These are phyloP conservation scores for Populus ilicifolia DNA, from an alignment of 345 rosid species.

Conservation along the genomic window DNA sequence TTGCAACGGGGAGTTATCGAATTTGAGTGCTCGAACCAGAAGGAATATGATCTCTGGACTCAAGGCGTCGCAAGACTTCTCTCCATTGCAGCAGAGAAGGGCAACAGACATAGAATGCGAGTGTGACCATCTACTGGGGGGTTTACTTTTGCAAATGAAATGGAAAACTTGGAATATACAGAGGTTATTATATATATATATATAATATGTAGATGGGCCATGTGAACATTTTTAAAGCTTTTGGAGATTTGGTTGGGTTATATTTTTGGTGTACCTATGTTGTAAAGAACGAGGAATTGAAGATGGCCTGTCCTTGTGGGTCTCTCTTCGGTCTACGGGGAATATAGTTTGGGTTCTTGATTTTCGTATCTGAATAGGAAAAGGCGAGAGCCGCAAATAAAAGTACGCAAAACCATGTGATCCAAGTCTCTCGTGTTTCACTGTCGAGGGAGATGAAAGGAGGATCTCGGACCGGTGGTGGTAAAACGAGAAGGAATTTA, in stretches of 20 bases:
- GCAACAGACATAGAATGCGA: slow-evolving; percentile 51
- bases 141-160: background rate
- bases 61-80: slow-evolving; percentile 87
- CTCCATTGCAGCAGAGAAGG: slow-evolving; percentile 55
- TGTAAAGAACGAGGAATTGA: background rate
- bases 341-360: background rate
- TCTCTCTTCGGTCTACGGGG: background rate
- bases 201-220: background rate
- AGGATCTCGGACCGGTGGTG: slow-evolving; percentile 19
- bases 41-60: slow-evolving; percentile 85
- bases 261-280: background rate
- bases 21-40: slow-evolving; percentile 76
- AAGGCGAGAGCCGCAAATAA: background rate
- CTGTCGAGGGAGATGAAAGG: slow-evolving; percentile 5
- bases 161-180: slow-evolving; percentile 4
- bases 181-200: background rate
- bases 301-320: background rate
- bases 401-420: slow-evolving; percentile 11
- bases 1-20: slow-evolving; percentile 57
- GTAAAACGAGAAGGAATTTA: slow-evolving; percentile 26
- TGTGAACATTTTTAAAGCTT: background rate
- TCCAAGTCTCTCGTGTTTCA: background rate
- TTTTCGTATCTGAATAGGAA: background rate
- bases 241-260: background rate
- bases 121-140: background rate